Evolutionary conservation across 805 yeast species (phyloP), one percentile per base, ranked within the genome.

Genomic region (Candida insectalens): DNA sequence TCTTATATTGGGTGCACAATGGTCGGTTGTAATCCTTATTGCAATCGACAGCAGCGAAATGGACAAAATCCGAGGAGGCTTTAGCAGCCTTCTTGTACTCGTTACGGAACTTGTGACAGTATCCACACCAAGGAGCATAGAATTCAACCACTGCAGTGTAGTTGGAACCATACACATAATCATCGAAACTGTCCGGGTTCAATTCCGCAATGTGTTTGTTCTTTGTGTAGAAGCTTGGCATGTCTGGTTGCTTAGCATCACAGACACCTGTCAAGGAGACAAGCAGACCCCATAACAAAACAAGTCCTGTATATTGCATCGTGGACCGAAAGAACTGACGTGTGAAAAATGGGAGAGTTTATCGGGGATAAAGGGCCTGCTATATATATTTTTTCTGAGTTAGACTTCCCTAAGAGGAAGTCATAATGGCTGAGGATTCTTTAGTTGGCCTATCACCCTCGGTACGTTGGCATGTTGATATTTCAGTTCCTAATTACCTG

Each of bases 91-190:
- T 77, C 32, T 64, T 61, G 55, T 66, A 80, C 2, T 73, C 74
- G 3, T 81, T 77, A 38, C 75, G 71, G 33, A 89, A 61, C 37
- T 74, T 69, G 47, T 77, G 69, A 59, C 98, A 89, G 57, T 89
- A 85, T 4, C 96, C 96, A 63, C 98, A 89, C 97, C 97, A 88
- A 25, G 96, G 96, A 4, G 97, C 96, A 56, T 81, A 88, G 57
- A 88, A 88, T 60, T 87, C 87, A 16, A 85, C 87, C 14, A 87
- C 59, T 2, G 95, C 59, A 2, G 94, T 81, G 47, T 84, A 81
- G 51, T 85, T 85, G 3, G 94, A 66, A 16, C 64, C 55, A 28
- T 74, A 64, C 3, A 88, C 74, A 32, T 77, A 80, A 36, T 71
- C 69, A 40, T 78, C 74, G 50, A 87, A 87, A 34, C 63, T 77